Conservation (phyloP, 306 rosid species). For the Prunus davidiana region DNA sequence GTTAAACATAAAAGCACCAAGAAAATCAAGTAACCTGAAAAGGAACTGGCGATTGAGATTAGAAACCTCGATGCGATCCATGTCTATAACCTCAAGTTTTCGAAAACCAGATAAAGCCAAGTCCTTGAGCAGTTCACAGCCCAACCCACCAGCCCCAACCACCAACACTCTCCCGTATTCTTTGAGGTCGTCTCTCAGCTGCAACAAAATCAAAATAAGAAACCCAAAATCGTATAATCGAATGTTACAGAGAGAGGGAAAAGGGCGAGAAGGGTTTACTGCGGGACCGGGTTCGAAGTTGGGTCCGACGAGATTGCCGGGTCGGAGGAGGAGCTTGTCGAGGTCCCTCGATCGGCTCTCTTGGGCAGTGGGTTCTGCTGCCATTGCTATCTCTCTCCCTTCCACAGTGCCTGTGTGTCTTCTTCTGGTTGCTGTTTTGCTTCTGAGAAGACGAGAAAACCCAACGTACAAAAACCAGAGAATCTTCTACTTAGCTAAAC, state of each 20-base stretch:
- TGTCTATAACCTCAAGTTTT: conserved; percentile 81
- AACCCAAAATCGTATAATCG: not conserved
- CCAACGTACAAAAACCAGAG: not conserved
- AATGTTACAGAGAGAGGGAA: conserved; percentile 5
- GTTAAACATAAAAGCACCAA: not conserved
- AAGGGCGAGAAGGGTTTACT: conserved; percentile 25
- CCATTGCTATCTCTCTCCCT: conserved; percentile 35
- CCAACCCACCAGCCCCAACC: conserved; percentile 89
- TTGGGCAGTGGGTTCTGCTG: conserved; percentile 17
- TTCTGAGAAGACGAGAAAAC: not conserved
- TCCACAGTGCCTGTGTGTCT: too few relatives aligned
- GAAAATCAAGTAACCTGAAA: conserved; percentile 55
- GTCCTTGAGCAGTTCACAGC: conserved; percentile 88
- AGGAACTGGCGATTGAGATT: conserved; percentile 95
- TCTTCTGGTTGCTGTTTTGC: not conserved
- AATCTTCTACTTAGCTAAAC: not conserved
- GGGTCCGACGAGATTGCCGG: conserved; percentile 75
- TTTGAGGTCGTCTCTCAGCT: conserved; percentile 73
- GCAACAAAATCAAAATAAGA: conserved; percentile 6
- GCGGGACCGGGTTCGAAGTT: conserved; percentile 73
- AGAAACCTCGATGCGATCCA: conserved; percentile 92
- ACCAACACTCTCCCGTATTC: conserved; percentile 68
- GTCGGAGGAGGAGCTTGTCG: conserved; percentile 82
- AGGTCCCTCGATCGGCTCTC: conserved; percentile 83
- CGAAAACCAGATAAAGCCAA: conserved; percentile 80